Evolutionary conservation across 306 rosid genomes (phyloP).

Genomic region (Ziziphus jujuba): DNA sequence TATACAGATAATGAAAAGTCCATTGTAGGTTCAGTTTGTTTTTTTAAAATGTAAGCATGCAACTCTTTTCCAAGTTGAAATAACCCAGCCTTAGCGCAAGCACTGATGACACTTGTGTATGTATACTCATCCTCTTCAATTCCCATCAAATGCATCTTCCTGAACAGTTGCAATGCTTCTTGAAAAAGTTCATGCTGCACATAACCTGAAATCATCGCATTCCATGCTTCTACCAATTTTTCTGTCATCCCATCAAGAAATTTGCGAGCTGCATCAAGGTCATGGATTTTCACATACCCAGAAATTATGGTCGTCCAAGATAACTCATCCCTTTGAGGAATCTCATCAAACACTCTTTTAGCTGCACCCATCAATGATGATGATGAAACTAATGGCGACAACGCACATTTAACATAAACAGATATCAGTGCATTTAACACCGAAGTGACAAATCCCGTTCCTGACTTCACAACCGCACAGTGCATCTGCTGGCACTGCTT

Average conservation of each 20-base stretch:
- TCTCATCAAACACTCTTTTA: slow-evolving; percentile 20
- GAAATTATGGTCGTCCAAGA: slow-evolving; percentile 24
- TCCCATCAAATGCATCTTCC: slow-evolving; percentile 22
- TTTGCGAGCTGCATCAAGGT: slow-evolving; percentile 15
- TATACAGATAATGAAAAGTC: slow-evolving; percentile 23
- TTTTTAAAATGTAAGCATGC: slow-evolving; percentile 27
- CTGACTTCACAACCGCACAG: slow-evolving; percentile 24
- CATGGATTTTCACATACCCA: slow-evolving; percentile 17
- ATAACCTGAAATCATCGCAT: slow-evolving; percentile 33
- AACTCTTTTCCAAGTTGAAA: slow-evolving; percentile 22
- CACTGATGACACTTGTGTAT: slow-evolving; percentile 23
- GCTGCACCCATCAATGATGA: slow-evolving; percentile 12
- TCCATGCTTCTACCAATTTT: slow-evolving; percentile 25
- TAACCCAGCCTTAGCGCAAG: slow-evolving; percentile 20
- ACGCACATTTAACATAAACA: slow-evolving; percentile 24
- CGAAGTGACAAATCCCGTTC: slow-evolving; percentile 13
- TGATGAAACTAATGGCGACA: slow-evolving; percentile 14
- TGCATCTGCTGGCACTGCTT: slow-evolving; percentile 22
- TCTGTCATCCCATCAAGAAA: slow-evolving; percentile 18
- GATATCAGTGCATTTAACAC: slow-evolving; percentile 23
- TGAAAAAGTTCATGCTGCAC: slow-evolving; percentile 16
- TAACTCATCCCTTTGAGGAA: slow-evolving; percentile 18
- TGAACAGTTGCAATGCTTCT: slow-evolving; percentile 20
- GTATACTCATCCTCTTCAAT: slow-evolving; percentile 13
- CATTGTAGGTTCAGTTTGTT: background rate